phyloP scores from a whole-genome alignment of 78 protist genomes.

The slime mould (Dictyostelium discoideum) region DNA sequence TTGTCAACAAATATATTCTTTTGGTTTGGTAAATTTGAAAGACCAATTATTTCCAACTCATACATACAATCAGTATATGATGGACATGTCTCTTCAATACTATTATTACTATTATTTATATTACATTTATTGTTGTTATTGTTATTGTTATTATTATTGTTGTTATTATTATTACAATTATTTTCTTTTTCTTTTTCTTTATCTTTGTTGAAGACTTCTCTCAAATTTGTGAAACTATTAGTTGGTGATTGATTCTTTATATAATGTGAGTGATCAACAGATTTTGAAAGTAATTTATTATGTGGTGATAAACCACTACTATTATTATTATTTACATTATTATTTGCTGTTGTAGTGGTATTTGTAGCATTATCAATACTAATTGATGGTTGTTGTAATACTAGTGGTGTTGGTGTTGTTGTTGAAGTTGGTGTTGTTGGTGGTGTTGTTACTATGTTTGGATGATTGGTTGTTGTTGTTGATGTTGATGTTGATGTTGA shows the following conservation, averaged over 20 bases:
- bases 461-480: not conserved
- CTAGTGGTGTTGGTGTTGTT: not conserved
- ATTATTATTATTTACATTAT: not conserved
- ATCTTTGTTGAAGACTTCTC: not conserved
- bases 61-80: not conserved
- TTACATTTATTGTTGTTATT: not conserved
- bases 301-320: not conserved
- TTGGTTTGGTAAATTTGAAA: conserved; percentile 27
- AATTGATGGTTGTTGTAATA: not conserved
- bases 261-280: conserved; percentile 8
- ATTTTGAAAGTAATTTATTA: not conserved
- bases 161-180: not conserved
- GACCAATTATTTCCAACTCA: conserved; percentile 27
- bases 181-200: not conserved
- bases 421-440: conserved; percentile 4
- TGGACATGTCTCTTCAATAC: not conserved
- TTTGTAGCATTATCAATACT: not conserved
- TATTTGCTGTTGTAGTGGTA: not conserved
- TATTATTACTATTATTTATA: not conserved
- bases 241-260: conserved; percentile 7
- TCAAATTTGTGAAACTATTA: conserved; percentile 1
- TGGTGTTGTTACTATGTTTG: not conserved
- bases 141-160: not conserved
- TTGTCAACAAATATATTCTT: conserved; percentile 23
- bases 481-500: not conserved